Conservation (phyloP, 2,329 filamentous ascomycete genomes). For the Bipolaris sorokiniana region DNA sequence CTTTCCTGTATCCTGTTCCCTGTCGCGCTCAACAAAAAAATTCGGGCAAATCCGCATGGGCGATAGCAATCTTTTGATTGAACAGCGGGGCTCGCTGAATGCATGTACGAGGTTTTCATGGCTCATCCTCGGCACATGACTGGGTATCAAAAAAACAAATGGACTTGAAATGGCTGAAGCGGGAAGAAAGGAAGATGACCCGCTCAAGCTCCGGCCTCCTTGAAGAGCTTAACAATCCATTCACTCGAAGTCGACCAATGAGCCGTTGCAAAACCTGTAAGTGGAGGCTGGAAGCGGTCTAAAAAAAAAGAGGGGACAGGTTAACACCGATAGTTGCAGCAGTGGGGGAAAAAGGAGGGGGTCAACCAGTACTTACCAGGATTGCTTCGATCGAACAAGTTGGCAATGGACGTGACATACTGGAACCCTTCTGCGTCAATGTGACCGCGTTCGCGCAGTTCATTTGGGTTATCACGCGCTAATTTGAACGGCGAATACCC, state of each 20-base stretch:
- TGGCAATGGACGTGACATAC: slow-evolving; percentile 38
- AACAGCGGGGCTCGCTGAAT: neutral
- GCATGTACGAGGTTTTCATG: neutral
- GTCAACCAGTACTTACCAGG: slow-evolving; percentile 28
- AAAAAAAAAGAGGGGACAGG: neutral
- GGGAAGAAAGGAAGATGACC: neutral
- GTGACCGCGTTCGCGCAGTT: slow-evolving; percentile 37
- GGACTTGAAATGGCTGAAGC: slow-evolving; percentile 9
- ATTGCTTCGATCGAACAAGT: slow-evolving; percentile 33
- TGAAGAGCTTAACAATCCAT: slow-evolving; percentile 44
- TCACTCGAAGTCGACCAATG: slow-evolving; percentile 38
- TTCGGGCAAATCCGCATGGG: neutral
- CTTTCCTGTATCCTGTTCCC: neutral
- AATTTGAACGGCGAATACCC: slow-evolving; percentile 43
- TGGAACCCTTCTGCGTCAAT: slow-evolving; percentile 39
- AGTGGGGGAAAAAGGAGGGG: slow-evolving; percentile 1
- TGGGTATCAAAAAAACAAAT: slow-evolving; percentile 19
- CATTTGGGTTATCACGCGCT: slow-evolving; percentile 44
- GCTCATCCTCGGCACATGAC: slow-evolving; percentile 6
- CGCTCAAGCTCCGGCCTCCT: slow-evolving; percentile 38
- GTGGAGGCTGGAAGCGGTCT: slow-evolving; percentile 41
- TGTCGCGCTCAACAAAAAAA: neutral
- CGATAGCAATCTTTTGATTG: neutral
- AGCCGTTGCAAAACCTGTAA: slow-evolving; percentile 33
- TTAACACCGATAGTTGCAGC: slow-evolving; percentile 7